Evolutionary conservation across 1,139 yeast species (phyloP), one percentile per base, ranked within the genome.

Genomic region (Yamadazyma buinensis): DNA sequence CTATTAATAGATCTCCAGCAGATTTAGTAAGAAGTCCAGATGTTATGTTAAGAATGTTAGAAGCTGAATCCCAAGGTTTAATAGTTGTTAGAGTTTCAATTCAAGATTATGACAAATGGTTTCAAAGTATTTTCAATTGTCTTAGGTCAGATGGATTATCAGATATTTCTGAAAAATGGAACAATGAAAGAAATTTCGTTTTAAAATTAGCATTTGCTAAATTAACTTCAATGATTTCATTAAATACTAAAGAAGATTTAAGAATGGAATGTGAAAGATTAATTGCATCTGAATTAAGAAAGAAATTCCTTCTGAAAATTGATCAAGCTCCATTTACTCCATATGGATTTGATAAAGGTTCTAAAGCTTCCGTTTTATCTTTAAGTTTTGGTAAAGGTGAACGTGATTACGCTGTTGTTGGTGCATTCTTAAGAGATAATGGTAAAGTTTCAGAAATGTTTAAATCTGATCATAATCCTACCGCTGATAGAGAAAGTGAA

Each of bases 261-360:
- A 77, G 90, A 38, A 75, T 84, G 42, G 84, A 77, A 42, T 84
- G 96, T 62, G 84, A 84, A 54, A 72, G 87, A 38, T 60, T 79
- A 30, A 67, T 92, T 30, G 83, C 81, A 35, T 73, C 68, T 40
- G 81, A 82, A 40, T 78, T 90, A 26, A 80, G 97, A 46, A 71
- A 74, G 33, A 66, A 74, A 25, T 84, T 92, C 51, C 64, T 79
- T 52, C 69, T 74, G 18, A 83, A 80, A 50, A 70, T 92, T 30
- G 94, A 92, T 55, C 97, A 90, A 64, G 96, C 97, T 2, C 97
- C 98, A 17, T 90, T 69, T 59, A 80, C 84, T 46, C 95, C 97
- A 8, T 72, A 74, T 34, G 84, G 85, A 3, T 83, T 72, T 46
- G 85, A 78, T 33, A 72, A 75, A 41, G 96, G 97, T 28, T 83